These are phyloP conservation scores for Aureoboletus auriporus DNA, from an alignment of 768 basidiomycete genomes.

Conservation along the genomic window DNA sequence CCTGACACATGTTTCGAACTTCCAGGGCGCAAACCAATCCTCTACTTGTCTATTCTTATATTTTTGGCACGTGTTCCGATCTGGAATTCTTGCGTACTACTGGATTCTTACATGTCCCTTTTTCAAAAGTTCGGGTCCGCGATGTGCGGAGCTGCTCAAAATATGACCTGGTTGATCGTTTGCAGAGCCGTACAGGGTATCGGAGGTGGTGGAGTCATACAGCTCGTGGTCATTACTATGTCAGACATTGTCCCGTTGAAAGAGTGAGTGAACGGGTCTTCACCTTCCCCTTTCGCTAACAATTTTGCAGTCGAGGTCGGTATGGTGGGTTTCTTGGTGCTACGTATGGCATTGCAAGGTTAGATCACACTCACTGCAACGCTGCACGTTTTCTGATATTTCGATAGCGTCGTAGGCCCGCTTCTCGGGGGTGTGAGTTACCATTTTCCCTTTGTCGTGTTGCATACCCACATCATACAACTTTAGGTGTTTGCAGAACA, in stretches of 20 bases:
- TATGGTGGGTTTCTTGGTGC: conserved; percentile 71
- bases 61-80: conserved; percentile 52
- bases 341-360: conserved; percentile 69
- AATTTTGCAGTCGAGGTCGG: conserved; percentile 57
- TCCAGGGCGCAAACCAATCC: conserved; percentile 62
- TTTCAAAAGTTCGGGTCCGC: conserved; percentile 62
- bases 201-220: conserved; percentile 75
- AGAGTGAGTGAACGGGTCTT: conserved; percentile 44
- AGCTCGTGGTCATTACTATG: conserved; percentile 71
- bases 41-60: conserved; percentile 59
- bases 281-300: background rate
- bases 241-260: conserved; percentile 78
- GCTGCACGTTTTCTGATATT: background rate
- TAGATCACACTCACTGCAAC: background rate
- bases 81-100: background rate
- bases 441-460: background rate
- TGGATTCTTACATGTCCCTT: background rate
- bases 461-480: conserved; percentile 3
- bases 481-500: conserved; percentile 67
- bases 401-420: conserved; percentile 62
- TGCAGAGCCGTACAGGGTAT: conserved; percentile 78
- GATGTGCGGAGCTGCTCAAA: conserved; percentile 75
- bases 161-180: conserved; percentile 70
- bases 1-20: background rate
- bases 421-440: conserved; percentile 74